Conservation (phyloP, 2,329 filamentous ascomycete genomes). For the Claviceps digitariae region DNA sequence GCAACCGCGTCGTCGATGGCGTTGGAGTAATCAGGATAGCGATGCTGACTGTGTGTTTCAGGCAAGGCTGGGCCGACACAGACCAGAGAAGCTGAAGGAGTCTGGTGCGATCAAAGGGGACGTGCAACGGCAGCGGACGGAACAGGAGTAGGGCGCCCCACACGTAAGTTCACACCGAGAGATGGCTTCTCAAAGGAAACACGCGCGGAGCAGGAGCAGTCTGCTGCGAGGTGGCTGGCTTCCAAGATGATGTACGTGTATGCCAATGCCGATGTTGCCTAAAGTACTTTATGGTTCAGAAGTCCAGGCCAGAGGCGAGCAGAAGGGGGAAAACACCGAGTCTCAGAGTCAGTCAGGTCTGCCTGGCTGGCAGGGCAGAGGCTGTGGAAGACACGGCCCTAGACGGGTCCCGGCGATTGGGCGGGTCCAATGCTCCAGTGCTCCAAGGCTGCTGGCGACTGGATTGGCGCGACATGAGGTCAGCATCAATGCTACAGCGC, state of each 20-base stretch:
- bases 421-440: neutral
- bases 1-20: slow-evolving; percentile 1
- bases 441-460: neutral
- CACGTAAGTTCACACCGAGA: neutral
- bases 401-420: neutral
- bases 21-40: slow-evolving; percentile 6
- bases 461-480: too few species aligned
- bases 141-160: neutral
- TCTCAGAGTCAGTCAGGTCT: too few species aligned
- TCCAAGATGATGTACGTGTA: slow-evolving; percentile 1
- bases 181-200: neutral
- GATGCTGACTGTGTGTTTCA: slow-evolving; percentile 12
- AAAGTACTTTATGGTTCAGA: too few species aligned
- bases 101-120: slow-evolving; percentile 1
- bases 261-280: too few species aligned
- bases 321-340: neutral
- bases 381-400: neutral
- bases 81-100: slow-evolving; percentile 2
- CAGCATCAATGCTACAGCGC: too few species aligned
- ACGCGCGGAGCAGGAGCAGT: neutral
- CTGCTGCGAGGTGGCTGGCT: neutral
- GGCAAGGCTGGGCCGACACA: slow-evolving; percentile 10
- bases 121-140: slow-evolving; percentile 1
- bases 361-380: slow-evolving; percentile 1
- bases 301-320: too few species aligned